Percentiles rank a stretch among this genome's conserved stretches.
phyloP scores from a whole-genome alignment of 192 early-diverging fungal species.

The Coemansia sp. region DNA sequence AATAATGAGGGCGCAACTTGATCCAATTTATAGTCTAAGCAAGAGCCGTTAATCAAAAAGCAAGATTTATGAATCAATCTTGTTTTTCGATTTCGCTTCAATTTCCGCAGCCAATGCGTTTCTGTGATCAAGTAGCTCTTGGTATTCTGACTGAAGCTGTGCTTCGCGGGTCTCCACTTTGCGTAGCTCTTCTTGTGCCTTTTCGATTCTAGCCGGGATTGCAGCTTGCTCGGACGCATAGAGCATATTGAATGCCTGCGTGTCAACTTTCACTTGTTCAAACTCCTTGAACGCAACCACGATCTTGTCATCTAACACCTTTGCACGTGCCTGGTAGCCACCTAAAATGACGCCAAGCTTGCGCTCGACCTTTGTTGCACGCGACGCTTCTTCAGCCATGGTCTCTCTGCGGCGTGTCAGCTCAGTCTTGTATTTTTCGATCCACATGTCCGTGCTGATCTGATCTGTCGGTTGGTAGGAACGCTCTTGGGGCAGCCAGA shows the following conservation, averaged over 20 bases:
- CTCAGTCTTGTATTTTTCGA: conserved; percentile 34
- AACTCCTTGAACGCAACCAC: conserved; percentile 58
- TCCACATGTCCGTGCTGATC: conserved; percentile 14
- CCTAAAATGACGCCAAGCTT: conserved; percentile 76
- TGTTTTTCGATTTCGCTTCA: not conserved
- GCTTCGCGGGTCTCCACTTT: conserved; percentile 52
- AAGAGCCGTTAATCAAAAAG: not conserved
- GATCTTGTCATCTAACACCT: conserved; percentile 64
- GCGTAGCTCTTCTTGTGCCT: conserved; percentile 48
- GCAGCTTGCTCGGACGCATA: conserved; percentile 60
- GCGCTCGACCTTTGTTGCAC: conserved; percentile 85
- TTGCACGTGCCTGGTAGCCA: conserved; percentile 77
- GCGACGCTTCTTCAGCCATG: conserved; percentile 73
- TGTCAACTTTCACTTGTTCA: conserved; percentile 60
- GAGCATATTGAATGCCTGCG: conserved; percentile 61
- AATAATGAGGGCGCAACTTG: no score
- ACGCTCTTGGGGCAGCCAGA: conserved; percentile 29
- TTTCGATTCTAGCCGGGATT: conserved; percentile 59
- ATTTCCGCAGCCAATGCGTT: conserved; percentile 19
- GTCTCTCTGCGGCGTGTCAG: conserved; percentile 54
- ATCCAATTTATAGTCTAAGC: no score
- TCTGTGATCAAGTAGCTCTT: conserved; percentile 54
- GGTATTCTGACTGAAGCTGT: conserved; percentile 70
- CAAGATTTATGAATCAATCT: no score
- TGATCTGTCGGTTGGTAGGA: not conserved